Conservation (phyloP, 805 yeast genomes). For the Debaryomyces castellii region DNA sequence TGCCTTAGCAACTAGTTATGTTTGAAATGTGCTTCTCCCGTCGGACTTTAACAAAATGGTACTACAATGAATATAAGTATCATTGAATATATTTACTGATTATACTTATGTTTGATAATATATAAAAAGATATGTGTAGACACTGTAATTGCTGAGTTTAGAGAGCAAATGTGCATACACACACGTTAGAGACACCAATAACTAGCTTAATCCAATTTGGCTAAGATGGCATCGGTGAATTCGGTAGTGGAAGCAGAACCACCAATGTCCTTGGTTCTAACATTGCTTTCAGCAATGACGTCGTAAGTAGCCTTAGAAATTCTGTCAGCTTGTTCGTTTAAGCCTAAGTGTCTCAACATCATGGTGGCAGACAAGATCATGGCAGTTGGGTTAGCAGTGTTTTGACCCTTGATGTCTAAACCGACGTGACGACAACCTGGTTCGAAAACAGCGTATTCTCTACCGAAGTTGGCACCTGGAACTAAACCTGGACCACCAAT, state of each 20-base stretch:
- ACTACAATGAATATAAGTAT: too few relatives aligned
- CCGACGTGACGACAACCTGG: slow-evolving; percentile 99
- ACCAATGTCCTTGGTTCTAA: slow-evolving; percentile 87
- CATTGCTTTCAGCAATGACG: slow-evolving; percentile 85
- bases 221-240: slow-evolving; percentile 88
- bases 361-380: slow-evolving; percentile 89
- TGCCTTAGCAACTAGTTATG: too few relatives aligned
- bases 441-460: slow-evolving; percentile 96
- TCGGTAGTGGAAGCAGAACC: slow-evolving; percentile 88
- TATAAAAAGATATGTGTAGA: slow-evolving; percentile 1
- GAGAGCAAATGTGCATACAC: background rate
- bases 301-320: slow-evolving; percentile 87
- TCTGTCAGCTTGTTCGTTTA: slow-evolving; percentile 79
- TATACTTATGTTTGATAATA: slow-evolving; percentile 4
- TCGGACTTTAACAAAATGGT: too few relatives aligned
- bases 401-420: slow-evolving; percentile 90
- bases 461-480: slow-evolving; percentile 98
- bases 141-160: background rate
- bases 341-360: slow-evolving; percentile 93
- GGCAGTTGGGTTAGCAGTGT: slow-evolving; percentile 97
- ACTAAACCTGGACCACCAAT: slow-evolving; percentile 98
- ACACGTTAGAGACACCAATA: background rate
- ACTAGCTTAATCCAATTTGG: slow-evolving; percentile 49
- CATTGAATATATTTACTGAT: background rate
- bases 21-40: too few relatives aligned